A percentile compares a stretch with the other conserved stretches of the same genome.
Evolutionary conservation across 164 flowering plant genomes (phyloP).

Genomic region (Warburgia ugandensis): DNA sequence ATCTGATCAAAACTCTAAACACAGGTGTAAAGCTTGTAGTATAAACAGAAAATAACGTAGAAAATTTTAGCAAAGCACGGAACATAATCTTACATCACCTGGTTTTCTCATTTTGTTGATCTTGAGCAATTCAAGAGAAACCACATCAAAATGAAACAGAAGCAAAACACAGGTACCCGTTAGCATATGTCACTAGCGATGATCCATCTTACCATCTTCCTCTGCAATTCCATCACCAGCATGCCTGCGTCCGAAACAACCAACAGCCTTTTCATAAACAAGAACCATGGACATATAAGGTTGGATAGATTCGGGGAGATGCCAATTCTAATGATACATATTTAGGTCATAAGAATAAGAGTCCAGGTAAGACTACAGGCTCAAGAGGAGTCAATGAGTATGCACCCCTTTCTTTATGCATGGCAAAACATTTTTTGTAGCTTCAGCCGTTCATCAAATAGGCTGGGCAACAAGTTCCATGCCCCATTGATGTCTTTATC

Average conservation of each 20-base stretch:
- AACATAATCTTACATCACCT: conserved; percentile 19
- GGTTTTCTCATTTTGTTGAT: conserved; percentile 17
- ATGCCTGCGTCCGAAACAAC: conserved; percentile 41
- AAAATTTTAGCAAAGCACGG: conserved; percentile 5
- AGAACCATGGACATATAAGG: too few species aligned
- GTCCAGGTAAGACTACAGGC: too few species aligned
- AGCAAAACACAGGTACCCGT: conserved; percentile 11
- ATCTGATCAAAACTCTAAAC: neutral
- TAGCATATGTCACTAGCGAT: conserved; percentile 28
- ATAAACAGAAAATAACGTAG: neutral
- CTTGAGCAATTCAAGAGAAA: neutral
- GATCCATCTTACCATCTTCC: conserved; percentile 60
- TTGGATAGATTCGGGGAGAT: too few species aligned
- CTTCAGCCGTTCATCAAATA: too few species aligned
- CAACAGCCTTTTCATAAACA: neutral
- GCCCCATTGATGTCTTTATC: too few species aligned
- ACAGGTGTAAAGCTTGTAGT: neutral
- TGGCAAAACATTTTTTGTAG: too few species aligned
- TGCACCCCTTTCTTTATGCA: too few species aligned
- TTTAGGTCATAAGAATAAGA: too few species aligned
- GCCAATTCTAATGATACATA: too few species aligned
- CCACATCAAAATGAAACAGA: neutral
- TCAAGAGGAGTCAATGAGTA: too few species aligned
- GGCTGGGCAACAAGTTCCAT: too few species aligned
- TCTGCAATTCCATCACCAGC: conserved; percentile 52